Base-by-base conservation (phyloP, 2,329 filamentous ascomycete genomes). In the Aspergillaceae sp. region DNA sequence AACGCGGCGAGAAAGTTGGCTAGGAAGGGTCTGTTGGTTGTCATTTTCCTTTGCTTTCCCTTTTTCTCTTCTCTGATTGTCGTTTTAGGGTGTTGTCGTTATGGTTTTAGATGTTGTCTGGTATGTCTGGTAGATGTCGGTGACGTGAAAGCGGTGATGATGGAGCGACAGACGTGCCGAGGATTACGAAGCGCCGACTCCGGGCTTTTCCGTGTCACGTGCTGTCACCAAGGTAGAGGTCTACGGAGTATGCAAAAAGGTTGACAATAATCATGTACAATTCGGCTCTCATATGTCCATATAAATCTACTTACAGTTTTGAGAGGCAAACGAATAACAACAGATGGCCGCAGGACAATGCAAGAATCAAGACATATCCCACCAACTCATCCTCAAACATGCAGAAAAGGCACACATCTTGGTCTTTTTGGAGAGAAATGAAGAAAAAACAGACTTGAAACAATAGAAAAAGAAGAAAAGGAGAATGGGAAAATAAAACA, bases 1-100 rank as follows among this genome's bases (percentile, higher is more conserved):
- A 85, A 85, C 51, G 80, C 79, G 41, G 81, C 77, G 51, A 84
- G 75, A 68, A 84, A 83, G 69, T 80, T 80, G 54, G 79, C 74
- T 56, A 85, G 74, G 68, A 84, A 84, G 41, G 75, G 80, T 48
- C 80, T 69, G 68, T 84, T 83, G 52, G 78, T 82, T 2, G 79
- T 76, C 80, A 83, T 83, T 56, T 48, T 70, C 47, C 42, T 46
- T 37, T 30, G 19, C 19, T 19, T 19, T 19, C 19, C 19, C 19
- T 19, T 19, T 19, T 19, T 19, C 19, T 19, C 19, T 19, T 19
- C 19, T 19, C 19, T 19, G 19, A 19, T 19, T 19, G 19, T 19
- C 19, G 19, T 19, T 19, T 19, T 38, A 19, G 19, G n/a, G n/a
- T n/a, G n/a, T n/a, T n/a, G n/a, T 7, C 27, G 7, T 9, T n/a